Evolutionary conservation across 768 basidiomycete species (phyloP), one percentile per base, ranked within the genome.

Genomic region (Russula lepida): DNA sequence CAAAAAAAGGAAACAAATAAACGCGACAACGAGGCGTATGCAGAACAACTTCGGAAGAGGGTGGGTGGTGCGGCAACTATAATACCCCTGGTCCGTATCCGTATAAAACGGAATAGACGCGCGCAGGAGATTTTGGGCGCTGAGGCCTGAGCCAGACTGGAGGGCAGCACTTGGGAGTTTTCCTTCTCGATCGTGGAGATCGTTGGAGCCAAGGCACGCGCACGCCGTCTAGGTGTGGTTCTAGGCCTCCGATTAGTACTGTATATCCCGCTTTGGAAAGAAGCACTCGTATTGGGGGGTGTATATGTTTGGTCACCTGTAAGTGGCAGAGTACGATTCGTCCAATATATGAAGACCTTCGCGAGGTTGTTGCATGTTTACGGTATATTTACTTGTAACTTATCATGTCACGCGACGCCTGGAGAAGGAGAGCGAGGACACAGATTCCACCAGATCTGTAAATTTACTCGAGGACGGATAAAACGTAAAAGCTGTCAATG

Each of bases 101-200:
- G 39, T n/a, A 41, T 41, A 41, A 52, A 21, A n/a, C 41, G 11
- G 19, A 44, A 44, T 46, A 57, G 49, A 46, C 60, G 60, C 59
- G 15, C 33, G 25, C 4, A 17, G 25, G 35, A 54, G 25, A 35
- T 50, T 51, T 28, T n/a, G n/a, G n/a, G 39, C 57, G n/a, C 49
- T 19, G 6, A 23, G 32, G 30, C 28, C 3, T 6, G 41, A 50
- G 54, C 60, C 54, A 56, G 41, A 44, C 43, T n/a, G 6, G 23
- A 23, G 55, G 60, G 41, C 1, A 6, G n/a, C 43, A 44, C 21
- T 12, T 44, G 43, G 43, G 30, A 27, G 41, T 15, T 8, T 41
- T 41, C 19, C 41, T 41, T 41, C 25, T 33, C 60, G 60, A 62
- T 62, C 60, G 30, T 57, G 60, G 56, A 57, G 60, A 62, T 62